phyloP scores from a whole-genome alignment of 306 rosid genomes.

The Chamaecrista fasciculata region DNA sequence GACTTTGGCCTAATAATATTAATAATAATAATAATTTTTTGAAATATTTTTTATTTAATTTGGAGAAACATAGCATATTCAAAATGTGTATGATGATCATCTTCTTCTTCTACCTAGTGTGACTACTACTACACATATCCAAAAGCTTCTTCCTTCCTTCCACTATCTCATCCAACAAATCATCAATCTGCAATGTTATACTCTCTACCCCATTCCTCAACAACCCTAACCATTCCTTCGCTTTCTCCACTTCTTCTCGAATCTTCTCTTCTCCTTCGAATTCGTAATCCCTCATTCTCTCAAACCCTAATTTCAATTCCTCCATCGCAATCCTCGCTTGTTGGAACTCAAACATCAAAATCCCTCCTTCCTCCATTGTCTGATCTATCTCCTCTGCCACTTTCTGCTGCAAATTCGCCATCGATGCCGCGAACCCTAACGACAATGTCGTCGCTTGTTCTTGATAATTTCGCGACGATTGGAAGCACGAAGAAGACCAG shows the following conservation, averaged over 20 bases:
- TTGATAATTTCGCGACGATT: constrained; percentile 33
- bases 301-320: constrained; percentile 55
- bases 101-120: too few species aligned
- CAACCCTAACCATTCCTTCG: constrained; percentile 57
- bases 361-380: constrained; percentile 54
- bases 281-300: constrained; percentile 38
- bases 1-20: too few species aligned
- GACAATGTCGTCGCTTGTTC: constrained; percentile 43
- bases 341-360: constrained; percentile 57
- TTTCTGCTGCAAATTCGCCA: constrained; percentile 58
- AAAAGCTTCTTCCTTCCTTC: constrained; percentile 88
- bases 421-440: constrained; percentile 57
- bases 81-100: background rate
- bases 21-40: too few species aligned
- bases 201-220: constrained; percentile 70
- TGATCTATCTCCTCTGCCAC: constrained; percentile 55
- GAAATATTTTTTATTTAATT: too few species aligned
- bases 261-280: constrained; percentile 26
- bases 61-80: too few species aligned
- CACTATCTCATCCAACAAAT: constrained; percentile 87
- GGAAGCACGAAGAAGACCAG: constrained; percentile 61
- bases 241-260: constrained; percentile 48
- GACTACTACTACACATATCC: constrained; percentile 81
- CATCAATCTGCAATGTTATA: constrained; percentile 73
- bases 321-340: constrained; percentile 61